These are phyloP conservation scores for Mycena chlorophos DNA, from an alignment of 768 basidiomycete genomes.

Conservation along the genomic window DNA sequence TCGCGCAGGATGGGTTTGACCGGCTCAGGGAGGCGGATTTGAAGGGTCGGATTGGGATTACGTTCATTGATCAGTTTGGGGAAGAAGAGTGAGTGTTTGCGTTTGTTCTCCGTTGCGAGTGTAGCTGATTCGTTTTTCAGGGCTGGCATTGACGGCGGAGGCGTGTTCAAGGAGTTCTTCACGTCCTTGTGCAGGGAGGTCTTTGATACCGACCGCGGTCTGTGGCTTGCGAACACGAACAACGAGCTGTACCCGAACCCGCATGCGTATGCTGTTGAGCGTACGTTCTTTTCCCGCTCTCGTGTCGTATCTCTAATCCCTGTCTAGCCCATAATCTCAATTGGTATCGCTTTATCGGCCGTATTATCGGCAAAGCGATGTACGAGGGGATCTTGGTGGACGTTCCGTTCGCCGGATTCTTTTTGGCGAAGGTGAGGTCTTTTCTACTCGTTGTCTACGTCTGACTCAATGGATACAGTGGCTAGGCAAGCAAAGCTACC, in stretches of 20 bases:
- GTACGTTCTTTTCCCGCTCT: slow-evolving; percentile 44
- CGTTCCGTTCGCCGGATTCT: slow-evolving; percentile 94
- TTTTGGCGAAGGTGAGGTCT: slow-evolving; percentile 72
- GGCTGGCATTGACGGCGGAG: slow-evolving; percentile 94
- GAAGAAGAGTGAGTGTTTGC: slow-evolving; percentile 69
- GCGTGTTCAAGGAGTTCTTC: slow-evolving; percentile 97
- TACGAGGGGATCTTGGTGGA: slow-evolving; percentile 96
- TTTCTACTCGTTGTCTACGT: neutral
- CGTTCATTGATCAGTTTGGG: slow-evolving; percentile 90
- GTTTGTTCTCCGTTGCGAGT: neutral
- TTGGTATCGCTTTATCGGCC: slow-evolving; percentile 93
- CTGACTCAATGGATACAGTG: slow-evolving; percentile 48
- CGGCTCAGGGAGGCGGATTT: slow-evolving; percentile 73
- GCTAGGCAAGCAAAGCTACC: slow-evolving; percentile 88
- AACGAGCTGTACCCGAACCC: slow-evolving; percentile 96
- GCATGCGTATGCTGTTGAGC: slow-evolving; percentile 85
- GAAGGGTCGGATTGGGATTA: slow-evolving; percentile 82
- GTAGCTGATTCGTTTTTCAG: slow-evolving; percentile 36
- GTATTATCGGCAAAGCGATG: slow-evolving; percentile 92
- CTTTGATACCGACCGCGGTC: slow-evolving; percentile 89
- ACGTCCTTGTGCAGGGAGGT: slow-evolving; percentile 92
- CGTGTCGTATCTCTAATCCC: neutral
- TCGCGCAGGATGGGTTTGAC: slow-evolving; percentile 92
- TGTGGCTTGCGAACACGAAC: slow-evolving; percentile 90
- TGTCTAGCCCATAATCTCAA: slow-evolving; percentile 72